Evolutionary conservation across 1,284 basidiomycete genomes (phyloP), one percentile per base, ranked within the genome.

Genomic region (Afroboletus lepidellus): DNA sequence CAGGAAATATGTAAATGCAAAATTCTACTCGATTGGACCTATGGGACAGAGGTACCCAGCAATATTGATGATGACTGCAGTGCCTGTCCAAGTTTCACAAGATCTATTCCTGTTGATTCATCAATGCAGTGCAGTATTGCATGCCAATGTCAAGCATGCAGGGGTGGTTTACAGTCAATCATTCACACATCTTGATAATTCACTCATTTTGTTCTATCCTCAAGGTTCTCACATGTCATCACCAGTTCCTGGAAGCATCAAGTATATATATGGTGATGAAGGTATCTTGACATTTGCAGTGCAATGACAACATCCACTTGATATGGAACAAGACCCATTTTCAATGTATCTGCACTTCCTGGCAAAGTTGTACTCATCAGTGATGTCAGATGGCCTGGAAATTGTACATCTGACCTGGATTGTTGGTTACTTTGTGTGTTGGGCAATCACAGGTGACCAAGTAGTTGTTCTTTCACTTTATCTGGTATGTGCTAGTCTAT

Each of bases 1-100:
- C 33, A 39, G 0, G 43, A 38, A 3, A 44, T 59, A 15, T 21
- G 23, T 8, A 49, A 59, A 21, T 59, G 54, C 44, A 59, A 59
- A 5, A 3, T 49, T 6, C 41, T 59, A 1, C 41, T 59, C 8
- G 54, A 59, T 15, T 21, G 5, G 5, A 37, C 38, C 9, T 56
- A n/a, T n/a, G n/a, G n/a, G n/a, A n/a, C n/a, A n/a, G n/a, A n/a
- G n/a, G n/a, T n/a, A n/a, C n/a, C n/a, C n/a, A n/a, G n/a, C n/a
- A n/a, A n/a, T n/a, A n/a, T n/a, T n/a, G n/a, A n/a, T n/a, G n/a
- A n/a, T n/a, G n/a, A 24, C 37, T 39, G 23, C 37, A 24, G 23
- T 24, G 4, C 18, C 37, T 15, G 15, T 15, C 6, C 21, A 11
- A 24, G 8, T 34, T 2, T 16, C 33, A 3, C 16, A 34, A 5